Conservation (phyloP, 805 yeast species). For the Yamadazyma laniorum region DNA sequence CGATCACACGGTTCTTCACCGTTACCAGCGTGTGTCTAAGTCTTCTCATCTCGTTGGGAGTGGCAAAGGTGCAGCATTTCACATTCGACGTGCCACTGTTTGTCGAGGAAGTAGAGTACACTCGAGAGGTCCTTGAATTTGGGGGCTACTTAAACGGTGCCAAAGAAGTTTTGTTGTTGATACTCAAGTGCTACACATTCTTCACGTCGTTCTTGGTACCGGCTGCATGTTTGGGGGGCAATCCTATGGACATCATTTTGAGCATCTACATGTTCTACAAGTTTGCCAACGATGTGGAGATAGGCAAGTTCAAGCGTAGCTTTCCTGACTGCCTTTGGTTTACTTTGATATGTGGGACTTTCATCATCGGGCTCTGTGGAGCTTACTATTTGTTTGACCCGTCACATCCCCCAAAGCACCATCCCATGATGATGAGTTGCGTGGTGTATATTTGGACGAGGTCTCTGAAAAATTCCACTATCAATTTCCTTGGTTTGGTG, state of each 20-base stretch:
- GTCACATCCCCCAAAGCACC: constrained; percentile 20
- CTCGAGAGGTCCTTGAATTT: neutral
- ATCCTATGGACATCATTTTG: constrained; percentile 32
- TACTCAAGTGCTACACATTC: constrained; percentile 24
- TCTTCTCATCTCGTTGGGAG: constrained; percentile 26
- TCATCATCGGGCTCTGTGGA: constrained; percentile 37
- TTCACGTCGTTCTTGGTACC: constrained; percentile 52
- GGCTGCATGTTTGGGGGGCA: constrained; percentile 25
- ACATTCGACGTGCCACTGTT: constrained; percentile 14
- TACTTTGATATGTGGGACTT: constrained; percentile 47
- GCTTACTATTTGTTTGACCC: constrained; percentile 23
- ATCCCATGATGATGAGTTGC: constrained; percentile 48
- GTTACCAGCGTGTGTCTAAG: constrained; percentile 46
- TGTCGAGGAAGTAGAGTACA: constrained; percentile 8
- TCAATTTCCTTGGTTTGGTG: constrained; percentile 51
- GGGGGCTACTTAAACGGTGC: neutral
- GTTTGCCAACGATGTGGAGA: constrained; percentile 56
- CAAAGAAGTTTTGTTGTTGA: neutral
- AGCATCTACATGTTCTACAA: constrained; percentile 58
- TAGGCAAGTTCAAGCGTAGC: constrained; percentile 46
- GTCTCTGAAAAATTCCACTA: constrained; percentile 49
- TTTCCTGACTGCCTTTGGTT: constrained; percentile 59
- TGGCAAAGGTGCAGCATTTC: constrained; percentile 16
- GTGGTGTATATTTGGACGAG: constrained; percentile 64
- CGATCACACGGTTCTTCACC: constrained; percentile 58